Base-by-base conservation (phyloP, 2,329 filamentous ascomycete genomes). In the Aspergillus puulaauensis region DNA sequence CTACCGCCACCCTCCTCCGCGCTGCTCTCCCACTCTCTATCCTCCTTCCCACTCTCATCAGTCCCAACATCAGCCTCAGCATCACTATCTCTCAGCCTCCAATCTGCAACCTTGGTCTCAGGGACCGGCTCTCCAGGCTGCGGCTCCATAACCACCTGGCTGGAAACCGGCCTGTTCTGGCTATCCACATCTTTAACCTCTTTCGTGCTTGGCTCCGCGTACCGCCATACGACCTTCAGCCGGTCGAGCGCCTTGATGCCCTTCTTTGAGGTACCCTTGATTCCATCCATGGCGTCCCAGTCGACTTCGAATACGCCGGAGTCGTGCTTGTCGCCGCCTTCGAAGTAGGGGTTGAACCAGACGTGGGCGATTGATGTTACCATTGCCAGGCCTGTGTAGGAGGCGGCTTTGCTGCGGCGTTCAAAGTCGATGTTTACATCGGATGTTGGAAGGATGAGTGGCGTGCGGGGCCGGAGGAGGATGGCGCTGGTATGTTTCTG, bases 331-430 rank as follows among this genome's bases (percentile, higher is more conserved):
- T 80, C 77, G 23, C 90, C 90, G 45, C 93, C 92, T 76, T 98
- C 95, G 67, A 98, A 98, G 75, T 87, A 98, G 2, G 87, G 81
- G 69, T 99, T 99, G 80, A 97, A 96, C 95, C 95, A 99, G 15
- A 96, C 90, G 68, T 98, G 93, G 0, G 93, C 93, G 9, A 98
- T 88, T 0, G 93, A 88, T 0, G 93, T 96, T 3, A 97, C 91
- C 87, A 98, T 91, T 0, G 91, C 92, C 64, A 91, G 84, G 1
- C 91, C 89, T 6, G 83, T 83, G 67, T 90, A 90, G 1, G 90
- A 86, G 3, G 90, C 87, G 8, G 45, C 46, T 68, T 88, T 90
- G 75, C 92, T 96, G 37, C 93, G 86, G 7, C 91, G 85, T 76
- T 98, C 93, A 23, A 97, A 86, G 50, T 92, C 88, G 63, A 98